phyloP scores from a whole-genome alignment of 192 early-diverging fungal genomes.

The Gigaspora rosea region DNA sequence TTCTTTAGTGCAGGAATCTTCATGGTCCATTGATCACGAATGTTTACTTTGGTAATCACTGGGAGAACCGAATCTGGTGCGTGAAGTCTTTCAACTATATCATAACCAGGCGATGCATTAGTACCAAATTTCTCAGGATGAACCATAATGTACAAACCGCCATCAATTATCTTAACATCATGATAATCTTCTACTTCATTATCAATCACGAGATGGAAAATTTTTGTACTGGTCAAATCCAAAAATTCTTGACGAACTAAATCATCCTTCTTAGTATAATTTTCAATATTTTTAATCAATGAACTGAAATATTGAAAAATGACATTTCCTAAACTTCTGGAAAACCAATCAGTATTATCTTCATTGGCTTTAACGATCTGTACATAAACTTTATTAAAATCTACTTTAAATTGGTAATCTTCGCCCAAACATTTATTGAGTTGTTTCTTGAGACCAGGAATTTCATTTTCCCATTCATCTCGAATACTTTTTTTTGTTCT shows the following conservation, averaged over 20 bases:
- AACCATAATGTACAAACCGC: neutral
- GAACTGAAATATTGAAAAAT: conserved; percentile 15
- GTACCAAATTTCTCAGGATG: neutral
- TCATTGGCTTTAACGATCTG: conserved; percentile 16
- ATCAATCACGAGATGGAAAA: neutral
- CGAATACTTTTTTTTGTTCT: conserved; percentile 12
- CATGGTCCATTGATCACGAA: conserved; percentile 21
- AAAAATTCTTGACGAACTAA: conserved; percentile 22
- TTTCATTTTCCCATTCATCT: conserved; percentile 22
- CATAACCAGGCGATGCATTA: neutral
- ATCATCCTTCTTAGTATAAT: conserved; percentile 21
- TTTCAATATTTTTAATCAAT: conserved; percentile 13
- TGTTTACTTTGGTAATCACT: neutral
- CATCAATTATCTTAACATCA: conserved; percentile 17
- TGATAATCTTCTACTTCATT: conserved; percentile 4
- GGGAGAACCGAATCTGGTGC: conserved; percentile 14
- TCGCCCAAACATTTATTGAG: conserved; percentile 9
- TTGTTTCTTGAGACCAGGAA: conserved; percentile 15
- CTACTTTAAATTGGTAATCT: conserved; percentile 24
- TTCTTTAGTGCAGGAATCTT: conserved; percentile 17
- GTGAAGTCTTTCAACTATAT: conserved; percentile 17
- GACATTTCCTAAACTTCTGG: neutral
- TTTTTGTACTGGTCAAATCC: conserved; percentile 3
- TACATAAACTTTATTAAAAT: conserved; percentile 17
- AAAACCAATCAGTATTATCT: conserved; percentile 8